phyloP scores from a whole-genome alignment of 2,329 filamentous ascomycete species.

The Cadophora luteo-olivacea region DNA sequence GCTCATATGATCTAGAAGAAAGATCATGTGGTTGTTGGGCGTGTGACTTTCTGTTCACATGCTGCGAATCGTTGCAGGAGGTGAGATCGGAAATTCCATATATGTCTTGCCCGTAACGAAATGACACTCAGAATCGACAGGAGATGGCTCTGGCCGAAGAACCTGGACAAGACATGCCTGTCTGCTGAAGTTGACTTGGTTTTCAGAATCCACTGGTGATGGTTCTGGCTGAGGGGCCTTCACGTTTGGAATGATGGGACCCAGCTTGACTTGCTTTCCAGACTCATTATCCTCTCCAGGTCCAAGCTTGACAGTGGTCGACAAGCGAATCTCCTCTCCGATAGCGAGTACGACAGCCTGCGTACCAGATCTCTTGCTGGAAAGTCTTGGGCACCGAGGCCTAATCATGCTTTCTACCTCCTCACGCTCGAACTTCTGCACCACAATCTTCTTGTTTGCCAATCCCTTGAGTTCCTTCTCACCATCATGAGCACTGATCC shows the following conservation, averaged over 20 bases:
- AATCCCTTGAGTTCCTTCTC: slow-evolving; percentile 62
- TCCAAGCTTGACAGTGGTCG: neutral
- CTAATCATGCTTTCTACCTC: slow-evolving; percentile 52
- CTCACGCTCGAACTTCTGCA: slow-evolving; percentile 51
- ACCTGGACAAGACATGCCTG: neutral
- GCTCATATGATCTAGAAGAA: slow-evolving; percentile 1
- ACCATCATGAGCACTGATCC: slow-evolving; percentile 68
- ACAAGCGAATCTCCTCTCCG: slow-evolving; percentile 22
- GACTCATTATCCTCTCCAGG: slow-evolving; percentile 9
- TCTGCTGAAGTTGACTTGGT: neutral
- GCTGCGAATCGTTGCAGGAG: neutral
- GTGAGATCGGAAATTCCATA: neutral
- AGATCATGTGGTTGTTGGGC: slow-evolving; percentile 10
- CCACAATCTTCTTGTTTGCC: slow-evolving; percentile 57
- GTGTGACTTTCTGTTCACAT: neutral
- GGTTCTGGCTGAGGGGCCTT: slow-evolving; percentile 1
- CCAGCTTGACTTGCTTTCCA: slow-evolving; percentile 3
- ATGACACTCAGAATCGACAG: neutral
- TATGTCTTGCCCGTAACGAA: neutral
- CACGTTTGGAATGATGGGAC: neutral
- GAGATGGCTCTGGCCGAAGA: neutral
- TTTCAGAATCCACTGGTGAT: neutral
- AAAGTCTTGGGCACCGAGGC: slow-evolving; percentile 36
- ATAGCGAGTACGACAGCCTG: slow-evolving; percentile 50
- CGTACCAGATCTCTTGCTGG: slow-evolving; percentile 42